Conservation (phyloP, 306 rosid genomes). For the Rosa multiflora region DNA sequence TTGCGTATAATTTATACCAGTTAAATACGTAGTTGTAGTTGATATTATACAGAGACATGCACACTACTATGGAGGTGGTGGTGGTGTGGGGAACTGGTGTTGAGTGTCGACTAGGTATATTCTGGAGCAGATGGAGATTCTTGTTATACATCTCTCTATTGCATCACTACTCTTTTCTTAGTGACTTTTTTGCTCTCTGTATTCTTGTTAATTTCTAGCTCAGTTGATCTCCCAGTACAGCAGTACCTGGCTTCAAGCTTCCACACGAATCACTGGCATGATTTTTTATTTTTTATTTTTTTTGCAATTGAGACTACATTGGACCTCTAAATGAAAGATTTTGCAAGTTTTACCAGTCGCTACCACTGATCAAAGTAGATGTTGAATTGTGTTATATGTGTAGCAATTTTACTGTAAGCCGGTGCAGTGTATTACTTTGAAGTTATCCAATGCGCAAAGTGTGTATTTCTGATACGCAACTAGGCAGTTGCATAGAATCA, state of each 20-base stretch:
- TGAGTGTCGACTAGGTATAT: background rate
- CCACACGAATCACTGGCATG: background rate
- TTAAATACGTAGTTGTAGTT: background rate
- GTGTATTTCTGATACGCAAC: background rate
- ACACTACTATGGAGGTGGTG: background rate
- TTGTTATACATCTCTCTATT: background rate
- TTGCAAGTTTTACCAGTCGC: background rate
- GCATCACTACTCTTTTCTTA: background rate
- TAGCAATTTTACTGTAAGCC: background rate
- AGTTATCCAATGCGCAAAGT: background rate
- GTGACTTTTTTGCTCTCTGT: background rate
- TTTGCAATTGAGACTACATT: background rate
- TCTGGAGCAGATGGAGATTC: background rate
- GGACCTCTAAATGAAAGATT: background rate
- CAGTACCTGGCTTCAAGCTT: too few relatives aligned
- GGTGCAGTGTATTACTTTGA: background rate
- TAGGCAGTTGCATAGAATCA: background rate
- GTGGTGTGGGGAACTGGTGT: background rate
- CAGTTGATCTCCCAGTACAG: background rate
- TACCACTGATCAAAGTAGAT: background rate
- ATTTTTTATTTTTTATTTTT: background rate
- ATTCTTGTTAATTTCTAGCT: background rate
- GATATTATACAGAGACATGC: background rate
- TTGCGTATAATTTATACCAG: background rate
- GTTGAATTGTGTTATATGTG: background rate